Percentiles rank a stretch among this genome's conserved stretches.
phyloP scores from a whole-genome alignment of 2,329 filamentous ascomycete species.

The Stachybotrys chartarum region DNA sequence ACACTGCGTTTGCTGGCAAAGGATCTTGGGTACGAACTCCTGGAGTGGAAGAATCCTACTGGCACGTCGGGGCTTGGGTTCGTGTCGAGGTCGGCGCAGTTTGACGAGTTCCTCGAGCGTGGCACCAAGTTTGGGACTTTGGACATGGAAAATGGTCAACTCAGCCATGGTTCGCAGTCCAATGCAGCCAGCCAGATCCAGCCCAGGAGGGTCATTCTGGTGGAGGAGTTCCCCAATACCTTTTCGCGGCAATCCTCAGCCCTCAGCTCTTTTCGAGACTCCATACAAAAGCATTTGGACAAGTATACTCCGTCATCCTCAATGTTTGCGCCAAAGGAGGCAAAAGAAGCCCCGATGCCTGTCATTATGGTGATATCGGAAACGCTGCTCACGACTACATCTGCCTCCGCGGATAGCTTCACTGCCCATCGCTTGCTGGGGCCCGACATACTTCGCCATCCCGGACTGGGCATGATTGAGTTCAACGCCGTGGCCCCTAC shows the following conservation, averaged over 20 bases:
- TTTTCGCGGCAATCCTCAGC: conserved; percentile 58
- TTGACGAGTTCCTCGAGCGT: conserved; percentile 84
- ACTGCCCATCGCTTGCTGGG: conserved; percentile 87
- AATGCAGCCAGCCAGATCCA: conserved; percentile 7
- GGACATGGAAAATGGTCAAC: conserved; percentile 30
- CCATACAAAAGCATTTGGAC: conserved; percentile 69
- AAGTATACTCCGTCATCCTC: conserved; percentile 53
- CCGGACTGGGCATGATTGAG: conserved; percentile 71
- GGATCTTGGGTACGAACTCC: conserved; percentile 66
- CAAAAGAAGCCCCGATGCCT: conserved; percentile 51
- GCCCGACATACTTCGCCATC: conserved; percentile 75
- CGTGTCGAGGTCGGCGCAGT: conserved; percentile 68
- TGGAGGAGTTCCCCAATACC: conserved; percentile 79
- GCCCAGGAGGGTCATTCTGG: conserved; percentile 53
- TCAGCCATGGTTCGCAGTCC: no score
- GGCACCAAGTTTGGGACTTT: conserved; percentile 75
- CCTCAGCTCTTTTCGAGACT: conserved; percentile 64
- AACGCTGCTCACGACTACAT: conserved; percentile 77
- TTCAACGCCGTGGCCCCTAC: conserved; percentile 92
- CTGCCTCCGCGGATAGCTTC: conserved; percentile 80
- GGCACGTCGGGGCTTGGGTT: conserved; percentile 53
- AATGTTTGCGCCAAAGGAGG: conserved; percentile 33
- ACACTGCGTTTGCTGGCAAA: conserved; percentile 72
- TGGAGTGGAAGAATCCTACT: conserved; percentile 87
- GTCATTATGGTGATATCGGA: conserved; percentile 90